Conservation (phyloP, 139 green algal species). For the Chlorella sorokiniana region DNA sequence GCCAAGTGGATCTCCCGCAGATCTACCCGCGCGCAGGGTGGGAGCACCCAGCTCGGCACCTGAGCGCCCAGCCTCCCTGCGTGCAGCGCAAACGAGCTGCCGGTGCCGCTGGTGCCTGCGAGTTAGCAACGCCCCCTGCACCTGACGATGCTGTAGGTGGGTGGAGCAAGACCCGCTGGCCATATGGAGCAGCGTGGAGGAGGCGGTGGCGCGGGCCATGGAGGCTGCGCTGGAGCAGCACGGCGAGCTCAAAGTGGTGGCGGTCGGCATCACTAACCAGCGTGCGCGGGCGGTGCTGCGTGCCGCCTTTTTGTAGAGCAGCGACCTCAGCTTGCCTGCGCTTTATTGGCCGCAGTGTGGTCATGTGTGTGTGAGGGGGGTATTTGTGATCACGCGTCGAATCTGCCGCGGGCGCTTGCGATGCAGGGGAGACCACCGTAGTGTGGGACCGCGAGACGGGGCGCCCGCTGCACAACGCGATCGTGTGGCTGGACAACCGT, state of each 20-base stretch:
- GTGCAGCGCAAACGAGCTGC: too few relatives aligned
- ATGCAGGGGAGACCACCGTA: slow-evolving; percentile 76
- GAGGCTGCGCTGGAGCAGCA: slow-evolving; percentile 36
- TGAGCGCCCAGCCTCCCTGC: too few relatives aligned
- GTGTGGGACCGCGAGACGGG: slow-evolving; percentile 86
- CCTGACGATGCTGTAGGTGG: slow-evolving; percentile 72
- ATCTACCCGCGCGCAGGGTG: slow-evolving; percentile 77
- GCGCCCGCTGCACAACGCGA: slow-evolving; percentile 87
- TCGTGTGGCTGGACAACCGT: slow-evolving; percentile 95
- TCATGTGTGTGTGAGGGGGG: neutral
- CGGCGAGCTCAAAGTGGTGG: slow-evolving; percentile 44
- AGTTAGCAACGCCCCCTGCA: neutral
- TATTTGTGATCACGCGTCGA: neutral
- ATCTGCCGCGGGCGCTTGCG: too few relatives aligned
- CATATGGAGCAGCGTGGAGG: slow-evolving; percentile 73
- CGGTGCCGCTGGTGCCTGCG: neutral
- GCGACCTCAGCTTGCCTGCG: too few relatives aligned
- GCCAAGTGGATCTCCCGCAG: slow-evolving; percentile 79
- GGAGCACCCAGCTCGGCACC: too few relatives aligned
- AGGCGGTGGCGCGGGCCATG: slow-evolving; percentile 70
- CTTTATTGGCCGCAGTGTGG: too few relatives aligned
- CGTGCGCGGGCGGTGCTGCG: slow-evolving; percentile 58
- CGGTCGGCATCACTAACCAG: slow-evolving; percentile 95
- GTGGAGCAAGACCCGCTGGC: slow-evolving; percentile 90
- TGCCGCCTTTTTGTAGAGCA: neutral